Base-by-base conservation (phyloP, 2,329 filamentous ascomycete genomes). In the Pezicula rhizophila region DNA sequence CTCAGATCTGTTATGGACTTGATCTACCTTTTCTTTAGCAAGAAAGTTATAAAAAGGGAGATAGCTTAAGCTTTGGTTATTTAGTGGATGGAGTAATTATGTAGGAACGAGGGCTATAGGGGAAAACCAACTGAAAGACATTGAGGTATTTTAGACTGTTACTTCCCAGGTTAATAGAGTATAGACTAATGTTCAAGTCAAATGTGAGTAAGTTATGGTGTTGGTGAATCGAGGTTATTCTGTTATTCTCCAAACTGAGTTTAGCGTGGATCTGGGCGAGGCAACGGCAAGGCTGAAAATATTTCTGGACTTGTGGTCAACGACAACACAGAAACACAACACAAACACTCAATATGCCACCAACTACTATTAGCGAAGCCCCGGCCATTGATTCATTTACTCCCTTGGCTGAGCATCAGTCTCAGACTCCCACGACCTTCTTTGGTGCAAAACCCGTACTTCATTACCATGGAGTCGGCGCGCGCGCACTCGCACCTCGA, bases 401-500 rank as follows among this genome's bases (percentile, higher is more conserved):
- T 31, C 71, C 78, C 4, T 75, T 91, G 41, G 71, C 75, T 50
- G 82, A 88, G 52, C 86, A 89, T 63, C 79, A 89, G 64, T 73
- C 81, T 46, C 80, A 83, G 60, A 92, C 87, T 1, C 87, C 87
- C 1, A 73, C 75, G 50, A 84, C 79, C 38, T 92, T 91, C 68
- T 84, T 83, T 59, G 79, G 76, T 57, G 80, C 79, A 25, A 87
- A 85, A 61, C 81, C 87, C 1, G 76, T 91, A 39, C 76, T 91
- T 3, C 80, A 91, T 67, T 79, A 78, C 57, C 79, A 84, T 59
- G 73, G 77, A 35, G 57, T 71, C 11, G 70, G 72, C 50, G 74
- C 80, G 48, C 81, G 78, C 35, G 78, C 84, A 3, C 77, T 78
- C 60, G 69, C 84, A 17, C 71, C 78, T 23, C 71, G 68, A 33